These are phyloP conservation scores for Sarocladium strictum DNA, from an alignment of 2,329 filamentous ascomycete genomes.

Conservation along the genomic window DNA sequence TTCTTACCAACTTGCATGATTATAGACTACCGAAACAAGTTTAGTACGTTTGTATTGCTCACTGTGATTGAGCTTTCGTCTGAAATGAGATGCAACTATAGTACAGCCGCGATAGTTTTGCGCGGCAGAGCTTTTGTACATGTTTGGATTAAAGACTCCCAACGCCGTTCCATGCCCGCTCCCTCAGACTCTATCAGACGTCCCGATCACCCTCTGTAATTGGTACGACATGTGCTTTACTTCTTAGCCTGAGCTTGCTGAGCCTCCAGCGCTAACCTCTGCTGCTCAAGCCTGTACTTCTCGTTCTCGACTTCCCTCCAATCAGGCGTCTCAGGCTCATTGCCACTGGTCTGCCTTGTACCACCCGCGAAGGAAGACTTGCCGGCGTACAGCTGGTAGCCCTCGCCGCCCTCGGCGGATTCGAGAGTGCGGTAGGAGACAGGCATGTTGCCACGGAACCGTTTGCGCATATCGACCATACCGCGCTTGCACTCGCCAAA, in stretches of 20 bases:
- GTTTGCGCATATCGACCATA: constrained; percentile 97
- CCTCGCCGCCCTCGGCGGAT: constrained; percentile 47
- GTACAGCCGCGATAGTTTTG: neutral
- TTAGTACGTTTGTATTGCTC: too few relatives aligned
- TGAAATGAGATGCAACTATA: neutral
- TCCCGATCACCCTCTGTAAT: neutral
- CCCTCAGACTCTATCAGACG: neutral
- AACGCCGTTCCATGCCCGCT: constrained; percentile 7
- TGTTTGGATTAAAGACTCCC: neutral
- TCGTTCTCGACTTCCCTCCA: constrained; percentile 63
- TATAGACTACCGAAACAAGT: too few relatives aligned
- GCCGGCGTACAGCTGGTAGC: constrained; percentile 74
- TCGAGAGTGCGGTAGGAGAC: constrained; percentile 59
- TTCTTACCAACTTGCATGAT: too few relatives aligned
- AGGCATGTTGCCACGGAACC: constrained; percentile 90
- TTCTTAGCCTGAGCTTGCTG: constrained; percentile 15
- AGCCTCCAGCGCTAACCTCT: constrained; percentile 16
- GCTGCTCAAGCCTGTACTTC: constrained; percentile 38
- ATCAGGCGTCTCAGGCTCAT: constrained; percentile 55
- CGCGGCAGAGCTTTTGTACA: neutral
- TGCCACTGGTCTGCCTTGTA: constrained; percentile 61
- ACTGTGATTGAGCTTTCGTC: neutral
- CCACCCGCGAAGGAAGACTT: constrained; percentile 60
- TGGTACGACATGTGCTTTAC: neutral
- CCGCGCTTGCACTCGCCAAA: constrained; percentile 95